phyloP scores from a whole-genome alignment of 352 stramenopile genomes.

The Elongisporangium senticosum region DNA sequence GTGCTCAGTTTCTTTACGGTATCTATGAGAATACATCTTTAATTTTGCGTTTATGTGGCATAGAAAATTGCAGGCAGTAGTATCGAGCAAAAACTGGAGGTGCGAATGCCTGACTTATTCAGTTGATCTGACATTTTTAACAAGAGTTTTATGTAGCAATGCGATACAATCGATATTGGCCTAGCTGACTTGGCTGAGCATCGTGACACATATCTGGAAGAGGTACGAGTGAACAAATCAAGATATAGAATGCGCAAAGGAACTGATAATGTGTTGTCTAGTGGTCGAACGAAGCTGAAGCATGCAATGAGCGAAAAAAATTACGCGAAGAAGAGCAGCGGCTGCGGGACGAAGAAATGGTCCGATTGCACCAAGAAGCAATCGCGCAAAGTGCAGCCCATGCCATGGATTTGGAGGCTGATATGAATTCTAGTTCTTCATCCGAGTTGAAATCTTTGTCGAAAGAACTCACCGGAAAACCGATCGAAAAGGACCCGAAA shows the following conservation, averaged over 20 bases:
- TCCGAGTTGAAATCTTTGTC: conserved; percentile 56
- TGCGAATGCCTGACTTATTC: conserved; percentile 8
- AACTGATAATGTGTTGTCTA: conserved; percentile 11
- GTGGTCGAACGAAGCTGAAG: conserved; percentile 54
- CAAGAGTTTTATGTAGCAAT: conserved; percentile 40
- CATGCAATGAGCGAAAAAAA: conserved; percentile 43
- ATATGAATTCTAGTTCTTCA: conserved; percentile 38
- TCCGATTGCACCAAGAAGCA: conserved; percentile 58
- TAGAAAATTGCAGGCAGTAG: conserved; percentile 54
- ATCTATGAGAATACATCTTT: not conserved
- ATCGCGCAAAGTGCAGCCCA: conserved; percentile 68
- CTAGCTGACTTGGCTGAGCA: conserved; percentile 69
- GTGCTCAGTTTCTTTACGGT: conserved; percentile 13
- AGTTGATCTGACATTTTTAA: not conserved
- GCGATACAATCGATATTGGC: conserved; percentile 75
- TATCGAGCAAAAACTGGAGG: conserved; percentile 71
- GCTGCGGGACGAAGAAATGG: conserved; percentile 60
- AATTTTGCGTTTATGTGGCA: not conserved
- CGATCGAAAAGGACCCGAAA: conserved; percentile 53
- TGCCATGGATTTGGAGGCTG: conserved; percentile 65
- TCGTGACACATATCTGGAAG: conserved; percentile 54
- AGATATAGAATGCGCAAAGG: not conserved
- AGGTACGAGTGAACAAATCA: conserved; percentile 27
- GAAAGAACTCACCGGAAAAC: conserved; percentile 47
- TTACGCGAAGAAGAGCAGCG: conserved; percentile 61